Evolutionary conservation across 768 basidiomycete species (phyloP), one percentile per base, ranked within the genome.

Genomic region (Atractiella rhizophila): DNA sequence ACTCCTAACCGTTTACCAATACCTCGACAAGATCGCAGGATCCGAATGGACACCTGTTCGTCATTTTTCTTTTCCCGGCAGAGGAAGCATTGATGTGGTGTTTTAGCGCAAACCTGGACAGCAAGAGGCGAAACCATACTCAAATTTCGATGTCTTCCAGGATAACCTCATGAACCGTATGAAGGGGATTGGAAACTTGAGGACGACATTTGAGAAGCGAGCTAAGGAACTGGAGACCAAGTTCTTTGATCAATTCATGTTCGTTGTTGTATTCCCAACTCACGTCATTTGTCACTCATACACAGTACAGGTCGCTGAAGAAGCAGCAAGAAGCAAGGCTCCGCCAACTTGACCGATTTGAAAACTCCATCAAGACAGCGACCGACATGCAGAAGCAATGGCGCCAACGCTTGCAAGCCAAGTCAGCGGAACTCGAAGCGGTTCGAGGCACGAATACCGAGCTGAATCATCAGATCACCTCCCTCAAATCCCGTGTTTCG

Each of bases 331-430:
- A 94, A 48, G 61, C 65, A 21, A 71, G 81, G 48, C 85, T 83
- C 79, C 73, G 72, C 52, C 79, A 88, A 55, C 69, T 98, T 41
- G 86, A 94, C 61, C 78, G 75, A 52, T 85, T 94, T 50, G 86
- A 96, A 58, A 62, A 66, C 18, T 74, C 78, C 34, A 67, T 91
- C 39, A 86, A 79, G 64, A 66, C 68, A 9, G 73, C 76, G 45
- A 72, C 73, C 0, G 76, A 86, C 40, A 68, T 69, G n/a, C 81
- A 83, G 56, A 62, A 68, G 10, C 64, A 69, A 4, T 88, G 83
- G 85, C 68, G 80, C 45, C 69, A 71, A 48, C 81, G 82, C 60
- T 68, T 77, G 34, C 65, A 65, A n/a, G 55, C 68, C 23, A 83
- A 80, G 56, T 76, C 86, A 46, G 78, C 78, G n/a, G 85, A 96